Evolutionary conservation across 1,284 basidiomycete genomes (phyloP), one percentile per base, ranked within the genome.

Genomic region (Malassezia sympodialis): DNA sequence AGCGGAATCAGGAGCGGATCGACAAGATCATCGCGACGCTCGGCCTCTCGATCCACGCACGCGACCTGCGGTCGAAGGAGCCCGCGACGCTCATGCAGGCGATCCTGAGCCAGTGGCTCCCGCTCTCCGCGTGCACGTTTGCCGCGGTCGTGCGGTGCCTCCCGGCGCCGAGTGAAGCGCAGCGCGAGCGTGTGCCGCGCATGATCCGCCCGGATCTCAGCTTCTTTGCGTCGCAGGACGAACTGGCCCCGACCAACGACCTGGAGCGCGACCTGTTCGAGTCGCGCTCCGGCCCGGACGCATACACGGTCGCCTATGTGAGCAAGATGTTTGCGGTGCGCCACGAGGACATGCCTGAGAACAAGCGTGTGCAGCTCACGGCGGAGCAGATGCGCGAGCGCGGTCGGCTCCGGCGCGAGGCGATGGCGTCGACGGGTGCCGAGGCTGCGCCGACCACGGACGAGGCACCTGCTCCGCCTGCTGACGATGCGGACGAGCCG

Each of bases 251-350:
- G 2, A 83, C 81, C 62, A 88, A 85, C 72, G 84, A 84, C 62
- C 78, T 94, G 23, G 91, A 98, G 75, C 77, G 79, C 60, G 85
- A 87, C 56, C 78, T 98, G 10, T 96, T 86, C 76, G 76, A 56
- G 15, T 65, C 70, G 19, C 57, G 61, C 35, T 49, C 64, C 11
- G 62, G 62, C 7, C 50, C 55, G 14, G 66, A 64, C 34, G 60
- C 65, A 7, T 53, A 57, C n/a, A 49, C 60, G 8, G 67, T 81
- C 3, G 79, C 80, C 4, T 94, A 93, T 74, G 87, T 98, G 51
- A 94, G 88, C 79, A 98, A 98, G 76, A 98, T 98, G 93, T 96
- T 98, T 75, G 90, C 90, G 0, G 85, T 96, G 1, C 78, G 83
- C 21, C 78, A 77, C 17, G 82, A 82, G 51, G 87, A 93, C 45